Base-by-base conservation (phyloP, 2,329 filamentous ascomycete genomes). In the Penicillium hordei region DNA sequence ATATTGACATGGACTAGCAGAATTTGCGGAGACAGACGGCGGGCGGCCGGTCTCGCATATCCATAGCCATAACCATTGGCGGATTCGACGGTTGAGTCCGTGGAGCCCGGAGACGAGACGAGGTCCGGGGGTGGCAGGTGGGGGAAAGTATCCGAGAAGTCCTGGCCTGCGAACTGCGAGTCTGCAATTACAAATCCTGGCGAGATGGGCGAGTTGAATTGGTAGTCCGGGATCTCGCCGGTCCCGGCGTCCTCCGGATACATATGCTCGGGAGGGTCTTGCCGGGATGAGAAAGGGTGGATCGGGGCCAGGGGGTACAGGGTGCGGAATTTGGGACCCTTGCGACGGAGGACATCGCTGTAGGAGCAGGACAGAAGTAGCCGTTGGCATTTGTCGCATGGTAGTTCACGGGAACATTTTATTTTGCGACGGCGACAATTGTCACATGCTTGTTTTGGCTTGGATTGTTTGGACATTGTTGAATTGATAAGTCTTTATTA, bases 341-440 rank as follows among this genome's bases (percentile, higher is more conserved):
- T 76, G 34, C 73, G 71, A 50, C 73, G 72, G 25, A 75, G 64
- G 1, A 74, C 65, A 53, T 75, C 72, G 54, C 70, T 74, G 55
- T 76, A 76, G n/a, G 73, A 74, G 52, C 74, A 76, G 9, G 70
- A 72, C 19, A 76, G 64, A 19, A 76, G 65, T 23, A 75, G 63
- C 2, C 70, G 67, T 39, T 71, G 67, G 44, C 74, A 76, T 60
- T 75, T 77, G 49, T 78, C 74, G 62, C 76, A 78, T 2, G 76
- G 76, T 15, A 65, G 67, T 62, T 69, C 74, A 65, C 70, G 72
- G 45, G 69, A 70, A 56, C 76, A 78, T 67, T 76, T 78, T 55
- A 78, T 75, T 57, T 78, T 78, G 46, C 76, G 72, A 17, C 70
- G 67, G 31, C 76, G 71, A 65, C 76, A 78, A 53, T 75, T 76